Base-by-base conservation (phyloP, 2,329 filamentous ascomycete genomes). In the Chaetomium sp. region DNA sequence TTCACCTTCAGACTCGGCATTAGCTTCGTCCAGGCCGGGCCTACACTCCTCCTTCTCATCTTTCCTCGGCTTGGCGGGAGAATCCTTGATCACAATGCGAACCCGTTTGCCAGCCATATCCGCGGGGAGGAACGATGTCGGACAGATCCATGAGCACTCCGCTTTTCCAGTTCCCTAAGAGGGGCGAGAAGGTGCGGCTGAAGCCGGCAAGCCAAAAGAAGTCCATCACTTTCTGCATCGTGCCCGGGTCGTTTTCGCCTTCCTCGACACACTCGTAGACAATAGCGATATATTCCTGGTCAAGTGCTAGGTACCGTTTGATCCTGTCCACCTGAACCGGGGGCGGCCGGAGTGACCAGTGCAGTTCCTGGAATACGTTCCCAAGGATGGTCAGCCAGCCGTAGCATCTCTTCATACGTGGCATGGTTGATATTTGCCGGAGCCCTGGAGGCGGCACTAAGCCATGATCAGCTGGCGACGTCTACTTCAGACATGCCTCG, bases 241-340 rank as follows among this genome's bases (percentile, higher is more conserved):
- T 12, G 3, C 12, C 47, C 9, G 33, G 38, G 27, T 41, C 40
- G 36, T 50, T 54, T n/a, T 54, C 47, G 36, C 42, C 47, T 33
- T 51, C 47, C 27, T 47, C 42, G n/a, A 47, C 42, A n/a, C 46
- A 50, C 47, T 50, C 47, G 41, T 55, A 55, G 32, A 50, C 41
- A 7, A 46, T 41, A 1, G 53, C 53, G 6, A 11, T 55, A 42
- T 50, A 55, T 36, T 45, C 36, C 14, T 46, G 10, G 34, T 34
- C 41, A 7, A 8, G 9, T 6, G n/a, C 40, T 6, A 49, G 6
- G 12, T 1, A 42, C 10, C 52, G 46, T 38, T 38, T 40, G 3
- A 50, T 12, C 40, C 12, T 54, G 27, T 12, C 14, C 2, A 50
- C 46, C 7, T 38, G 11, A 9, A 41, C 11, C 2, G 7, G 7